Evolutionary conservation across 495 filamentous ascomycete species (phyloP), one percentile per base, ranked within the genome.

Genomic region (Xanthoparmelia taractica): DNA sequence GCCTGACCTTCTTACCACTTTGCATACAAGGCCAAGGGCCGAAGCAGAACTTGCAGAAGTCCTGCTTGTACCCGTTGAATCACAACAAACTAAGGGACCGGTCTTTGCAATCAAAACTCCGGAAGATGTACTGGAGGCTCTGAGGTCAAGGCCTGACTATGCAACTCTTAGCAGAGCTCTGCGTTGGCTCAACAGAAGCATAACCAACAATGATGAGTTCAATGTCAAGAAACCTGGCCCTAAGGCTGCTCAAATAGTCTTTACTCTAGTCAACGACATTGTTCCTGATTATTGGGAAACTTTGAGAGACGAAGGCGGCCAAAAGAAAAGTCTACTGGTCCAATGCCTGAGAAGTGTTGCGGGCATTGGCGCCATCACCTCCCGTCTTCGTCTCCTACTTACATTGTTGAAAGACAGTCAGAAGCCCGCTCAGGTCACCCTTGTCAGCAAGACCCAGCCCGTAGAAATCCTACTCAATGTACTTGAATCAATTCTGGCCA

Each of bases 251-350:
- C 87, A 91, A 68, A 81, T 96, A 8, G 75, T 91, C 56, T 85
- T 87, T 69, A 72, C 79, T 13, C 74, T 96, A 66, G 83, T 91
- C 62, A 83, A 76, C 41, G 82, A 82, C 41, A 89, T 86, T 45
- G 77, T 92, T 8, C 87, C 89, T 8, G 85, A 89, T 66, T 91
- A 89, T 72, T 96, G 92, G 92, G 63, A 75, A n/a, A 65, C 81
- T 36, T 66, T 91, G 34, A 73, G 78, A 60, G 55, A 63, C 63
- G 27, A 71, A 72, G 70, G 47, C 58, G 58, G 60, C 27, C 80
- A 77, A 62, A 25, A 66, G 41, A 73, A 72, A 54, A 73, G 63
- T 36, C 69, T 82, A 7, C 71, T 98, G 18, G 60, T 90, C 10
- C 74, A 76, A 69, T 92, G 87, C 69, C 76, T 98, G 3, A 79